Conservation (phyloP, 148 eudicot species). For the Euryodendron excelsum region DNA sequence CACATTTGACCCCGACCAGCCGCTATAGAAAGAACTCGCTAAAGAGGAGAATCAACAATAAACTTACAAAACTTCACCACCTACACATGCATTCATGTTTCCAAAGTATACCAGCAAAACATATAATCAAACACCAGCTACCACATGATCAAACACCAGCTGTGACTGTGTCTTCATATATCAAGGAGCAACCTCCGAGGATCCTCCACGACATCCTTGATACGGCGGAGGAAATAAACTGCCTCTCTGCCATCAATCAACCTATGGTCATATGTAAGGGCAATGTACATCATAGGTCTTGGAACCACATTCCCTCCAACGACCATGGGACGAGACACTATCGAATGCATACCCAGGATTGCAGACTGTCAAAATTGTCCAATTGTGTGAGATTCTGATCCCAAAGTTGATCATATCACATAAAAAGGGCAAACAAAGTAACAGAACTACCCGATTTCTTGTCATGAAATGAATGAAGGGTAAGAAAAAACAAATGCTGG, state of each 20-base stretch:
- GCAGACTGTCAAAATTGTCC: constrained; percentile 40
- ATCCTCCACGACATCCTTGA: constrained; percentile 94
- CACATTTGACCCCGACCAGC: constrained; percentile 4
- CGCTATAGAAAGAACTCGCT: not conserved
- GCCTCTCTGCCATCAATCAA: constrained; percentile 99
- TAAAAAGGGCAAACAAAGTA: not conserved
- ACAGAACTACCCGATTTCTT: not conserved
- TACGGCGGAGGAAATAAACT: constrained; percentile 83
- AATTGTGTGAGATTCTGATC: not conserved
- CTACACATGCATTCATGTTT: not conserved
- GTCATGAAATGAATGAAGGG: too few species aligned
- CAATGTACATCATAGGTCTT: constrained; percentile 96
- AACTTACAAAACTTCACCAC: not conserved
- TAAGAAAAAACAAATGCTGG: too few species aligned
- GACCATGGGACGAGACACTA: constrained; percentile 57
- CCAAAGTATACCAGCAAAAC: constrained; percentile 1
- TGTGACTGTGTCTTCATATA: constrained; percentile 34
- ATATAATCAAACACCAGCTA: not conserved
- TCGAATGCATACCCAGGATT: constrained; percentile 61
- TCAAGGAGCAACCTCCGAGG: constrained; percentile 93
- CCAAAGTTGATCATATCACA: not conserved
- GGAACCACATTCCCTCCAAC: constrained; percentile 64
- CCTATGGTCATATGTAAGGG: constrained; percentile 94
- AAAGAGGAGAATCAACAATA: not conserved
- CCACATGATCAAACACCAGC: not conserved